These are phyloP conservation scores for Lactifluus piperatus DNA, from an alignment of 768 basidiomycete species.

Conservation along the genomic window DNA sequence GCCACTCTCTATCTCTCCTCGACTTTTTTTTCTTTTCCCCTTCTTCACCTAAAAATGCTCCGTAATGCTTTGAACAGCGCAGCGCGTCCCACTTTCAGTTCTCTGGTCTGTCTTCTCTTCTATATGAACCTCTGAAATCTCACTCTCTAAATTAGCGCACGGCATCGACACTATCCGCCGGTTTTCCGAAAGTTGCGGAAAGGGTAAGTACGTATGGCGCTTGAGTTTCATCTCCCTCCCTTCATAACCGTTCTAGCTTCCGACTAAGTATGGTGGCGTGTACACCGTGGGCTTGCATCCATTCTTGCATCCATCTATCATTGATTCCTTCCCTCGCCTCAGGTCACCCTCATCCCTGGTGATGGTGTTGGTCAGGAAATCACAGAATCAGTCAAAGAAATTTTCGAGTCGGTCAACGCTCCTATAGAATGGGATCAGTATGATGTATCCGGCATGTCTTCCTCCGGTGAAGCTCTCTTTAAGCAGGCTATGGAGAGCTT, in stretches of 20 bases:
- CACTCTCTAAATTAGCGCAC: conserved; percentile 38
- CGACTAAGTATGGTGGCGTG: conserved; percentile 88
- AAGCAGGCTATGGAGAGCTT: conserved; percentile 97
- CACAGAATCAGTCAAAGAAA: conserved; percentile 97
- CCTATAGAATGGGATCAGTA: conserved; percentile 99
- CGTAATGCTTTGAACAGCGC: conserved; percentile 49
- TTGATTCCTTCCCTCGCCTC: conserved; percentile 23
- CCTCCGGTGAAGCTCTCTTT: conserved; percentile 90
- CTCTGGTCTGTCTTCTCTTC: conserved; percentile 39
- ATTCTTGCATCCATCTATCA: conserved; percentile 1
- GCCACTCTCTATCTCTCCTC: background rate
- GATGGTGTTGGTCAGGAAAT: conserved; percentile 98
- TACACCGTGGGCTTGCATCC: conserved; percentile 56
- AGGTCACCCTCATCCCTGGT: conserved; percentile 97
- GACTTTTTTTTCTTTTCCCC: too few species aligned
- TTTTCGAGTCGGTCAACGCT: conserved; percentile 94
- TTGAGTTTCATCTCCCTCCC: conserved; percentile 2
- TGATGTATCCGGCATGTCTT: conserved; percentile 94
- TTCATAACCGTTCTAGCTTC: conserved; percentile 39
- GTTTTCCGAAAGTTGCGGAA: conserved; percentile 66
- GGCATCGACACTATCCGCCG: conserved; percentile 71
- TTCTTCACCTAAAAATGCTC: conserved; percentile 26
- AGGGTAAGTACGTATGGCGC: conserved; percentile 40
- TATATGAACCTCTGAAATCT: conserved; percentile 1
- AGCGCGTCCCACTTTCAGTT: conserved; percentile 43